Evolutionary conservation across 192 early-diverging fungal genomes (phyloP).

Genomic region (Backusella macrospora): DNA sequence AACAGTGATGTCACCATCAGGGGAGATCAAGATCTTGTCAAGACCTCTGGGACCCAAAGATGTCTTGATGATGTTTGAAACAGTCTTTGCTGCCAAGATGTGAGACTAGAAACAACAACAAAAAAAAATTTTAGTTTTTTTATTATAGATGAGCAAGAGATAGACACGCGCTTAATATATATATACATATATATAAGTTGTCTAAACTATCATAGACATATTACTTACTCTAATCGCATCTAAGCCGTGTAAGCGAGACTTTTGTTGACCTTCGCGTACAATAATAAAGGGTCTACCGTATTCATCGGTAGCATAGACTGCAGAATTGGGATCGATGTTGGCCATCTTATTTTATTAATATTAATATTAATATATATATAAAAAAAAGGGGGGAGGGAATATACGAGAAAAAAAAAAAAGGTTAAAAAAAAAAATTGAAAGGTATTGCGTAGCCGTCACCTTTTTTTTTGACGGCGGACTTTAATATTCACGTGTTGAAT

Average conservation of each 20-base stretch:
- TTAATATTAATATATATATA: neutral
- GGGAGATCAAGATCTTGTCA: constrained; percentile 99
- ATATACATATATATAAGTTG: no score
- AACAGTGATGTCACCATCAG: constrained; percentile 98
- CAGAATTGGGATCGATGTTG: constrained; percentile 48
- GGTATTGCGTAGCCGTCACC: constrained; percentile 13
- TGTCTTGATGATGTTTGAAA: constrained; percentile 96
- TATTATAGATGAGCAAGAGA: neutral
- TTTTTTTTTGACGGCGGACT: constrained; percentile 12
- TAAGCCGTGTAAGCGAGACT: constrained; percentile 85
- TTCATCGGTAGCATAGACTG: constrained; percentile 94
- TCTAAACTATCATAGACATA: no score
- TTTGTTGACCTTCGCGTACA: constrained; percentile 94
- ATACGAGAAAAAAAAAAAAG: constrained; percentile 11
- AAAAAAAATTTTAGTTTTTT: neutral
- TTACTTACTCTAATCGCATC: constrained; percentile 91
- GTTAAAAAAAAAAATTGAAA: constrained; percentile 13
- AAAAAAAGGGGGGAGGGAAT: neutral
- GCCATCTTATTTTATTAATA: constrained; percentile 20
- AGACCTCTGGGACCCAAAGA: constrained; percentile 97
- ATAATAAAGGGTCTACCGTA: constrained; percentile 99
- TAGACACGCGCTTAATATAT: neutral
- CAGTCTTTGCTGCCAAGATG: constrained; percentile 96
- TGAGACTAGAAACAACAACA: constrained; percentile 73
- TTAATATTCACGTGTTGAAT: constrained; percentile 9